A percentile compares a stretch with the other conserved stretches of the same genome.
Evolutionary conservation across 371 early-diverging fungal species (phyloP).

Genomic region (Circinella umbellata): DNA sequence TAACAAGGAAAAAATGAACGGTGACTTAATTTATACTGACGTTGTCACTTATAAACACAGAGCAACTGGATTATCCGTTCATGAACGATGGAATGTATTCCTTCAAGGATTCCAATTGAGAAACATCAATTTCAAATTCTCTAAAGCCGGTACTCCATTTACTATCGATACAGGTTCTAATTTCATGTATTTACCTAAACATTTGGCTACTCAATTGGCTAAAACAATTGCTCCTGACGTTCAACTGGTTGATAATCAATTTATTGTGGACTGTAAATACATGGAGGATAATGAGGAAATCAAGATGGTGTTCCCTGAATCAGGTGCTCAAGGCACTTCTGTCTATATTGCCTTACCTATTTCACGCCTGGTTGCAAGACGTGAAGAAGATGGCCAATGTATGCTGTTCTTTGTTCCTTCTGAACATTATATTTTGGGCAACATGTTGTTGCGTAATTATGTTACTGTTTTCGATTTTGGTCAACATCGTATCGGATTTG

Average conservation of each 20-base stretch:
- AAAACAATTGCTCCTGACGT: constrained; percentile 20
- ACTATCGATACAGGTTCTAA: constrained; percentile 52
- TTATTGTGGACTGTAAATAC: constrained; percentile 30
- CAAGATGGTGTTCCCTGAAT: constrained; percentile 29
- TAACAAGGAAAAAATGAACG: constrained; percentile 35
- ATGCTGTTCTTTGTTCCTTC: constrained; percentile 35
- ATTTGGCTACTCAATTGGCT: constrained; percentile 33
- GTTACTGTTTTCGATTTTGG: constrained; percentile 52
- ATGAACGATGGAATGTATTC: constrained; percentile 29
- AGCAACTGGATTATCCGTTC: constrained; percentile 5
- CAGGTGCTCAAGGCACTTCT: neutral
- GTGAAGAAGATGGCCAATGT: constrained; percentile 23
- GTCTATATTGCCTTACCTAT: constrained; percentile 24
- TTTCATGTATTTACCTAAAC: constrained; percentile 42
- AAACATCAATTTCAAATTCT: constrained; percentile 31
- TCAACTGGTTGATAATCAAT: constrained; percentile 14
- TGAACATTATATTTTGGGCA: constrained; percentile 40
- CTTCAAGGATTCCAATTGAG: constrained; percentile 30
- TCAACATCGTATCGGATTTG: constrained; percentile 44
- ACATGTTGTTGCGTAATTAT: constrained; percentile 43
- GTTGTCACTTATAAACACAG: constrained; percentile 17
- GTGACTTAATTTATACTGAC: constrained; percentile 34
- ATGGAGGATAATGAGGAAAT: constrained; percentile 17
- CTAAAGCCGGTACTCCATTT: constrained; percentile 21
- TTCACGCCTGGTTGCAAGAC: constrained; percentile 18